Evolutionary conservation across 352 stramenopile species (phyloP), one percentile per base, ranked within the genome.

Genomic region (Phytophthora pisi): DNA sequence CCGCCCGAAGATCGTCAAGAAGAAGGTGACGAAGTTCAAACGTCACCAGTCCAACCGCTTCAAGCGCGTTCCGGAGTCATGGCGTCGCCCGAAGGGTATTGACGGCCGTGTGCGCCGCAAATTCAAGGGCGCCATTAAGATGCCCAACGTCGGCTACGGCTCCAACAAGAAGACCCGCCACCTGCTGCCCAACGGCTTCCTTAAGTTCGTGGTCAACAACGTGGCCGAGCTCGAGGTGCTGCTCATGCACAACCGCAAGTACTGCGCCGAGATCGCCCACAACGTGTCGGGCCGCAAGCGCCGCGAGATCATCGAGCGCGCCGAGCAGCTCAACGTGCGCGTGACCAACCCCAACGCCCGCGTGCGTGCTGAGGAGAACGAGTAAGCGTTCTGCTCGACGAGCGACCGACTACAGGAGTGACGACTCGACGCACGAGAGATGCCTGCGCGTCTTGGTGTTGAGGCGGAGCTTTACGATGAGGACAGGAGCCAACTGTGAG

Each of bases 1-100:
- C 68, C 84, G 84, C 70, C 82, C 82, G n/a, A 93, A 92, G 79
- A 98, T 99, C 81, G 94, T 99, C 67, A 99, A 99, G 95, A 99
- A 99, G 97, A 96, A 97, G 82, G 98, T 98, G 70, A 99, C 98
- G 79, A 99, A 99, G 88, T 99, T 99, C 88, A 98, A 98, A 84
- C 96, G 98, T 86, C 97, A 99, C 88, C 98, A 99, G 79, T 97
- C 92, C 52, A 95, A 99, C 86, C 94, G 95, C 69, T 99, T 99
- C 87, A 98, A 98, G 81, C 96, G 97, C 70, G 98, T 99, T 68
- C 85, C 86, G 23, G 89, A 97, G 71, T 95, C 84, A 82, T 99
- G 98, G 98, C 93, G 98, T 77, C 98, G 98, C 81, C 97, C 97
- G 51, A 99, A 99, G 88, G 98, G 98, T 99, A 99, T 99, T 90